Percentiles rank a stretch among this genome's conserved stretches.
Conservation (phyloP, 441 rosid genomes). For the Bruguiera hainesii region DNA sequence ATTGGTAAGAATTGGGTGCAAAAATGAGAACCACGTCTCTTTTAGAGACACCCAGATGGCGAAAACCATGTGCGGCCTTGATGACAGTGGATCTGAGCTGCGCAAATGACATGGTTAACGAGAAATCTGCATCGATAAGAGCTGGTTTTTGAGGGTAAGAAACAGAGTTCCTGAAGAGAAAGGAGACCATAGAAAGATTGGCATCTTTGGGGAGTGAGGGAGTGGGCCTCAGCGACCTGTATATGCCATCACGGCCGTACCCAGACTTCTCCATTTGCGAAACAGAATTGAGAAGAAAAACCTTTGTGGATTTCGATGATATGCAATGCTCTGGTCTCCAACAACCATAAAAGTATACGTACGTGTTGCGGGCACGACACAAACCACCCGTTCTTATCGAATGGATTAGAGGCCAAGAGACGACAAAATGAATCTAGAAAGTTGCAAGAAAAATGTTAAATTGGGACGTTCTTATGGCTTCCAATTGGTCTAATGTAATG, state of each 20-base stretch:
- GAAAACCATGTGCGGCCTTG: slow-evolving; percentile 61
- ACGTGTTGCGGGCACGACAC: background rate
- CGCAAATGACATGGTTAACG: slow-evolving; percentile 47
- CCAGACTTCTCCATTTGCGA: slow-evolving; percentile 71
- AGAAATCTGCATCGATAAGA: slow-evolving; percentile 59
- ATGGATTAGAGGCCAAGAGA: too few species aligned
- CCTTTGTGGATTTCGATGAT: too few species aligned
- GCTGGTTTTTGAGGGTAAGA: slow-evolving; percentile 62
- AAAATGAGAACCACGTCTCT: slow-evolving; percentile 65
- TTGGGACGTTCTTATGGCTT: too few species aligned
- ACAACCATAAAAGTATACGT: too few species aligned
- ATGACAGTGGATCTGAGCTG: slow-evolving; percentile 50
- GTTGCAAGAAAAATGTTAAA: too few species aligned
- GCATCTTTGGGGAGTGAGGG: slow-evolving; percentile 55
- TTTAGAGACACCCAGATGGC: slow-evolving; percentile 54
- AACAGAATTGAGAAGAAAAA: background rate
- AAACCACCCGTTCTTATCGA: too few species aligned
- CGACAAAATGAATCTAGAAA: too few species aligned
- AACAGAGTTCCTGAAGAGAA: slow-evolving; percentile 49
- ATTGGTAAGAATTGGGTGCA: slow-evolving; percentile 72
- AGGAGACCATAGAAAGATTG: slow-evolving; percentile 52
- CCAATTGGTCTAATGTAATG: too few species aligned
- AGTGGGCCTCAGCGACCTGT: slow-evolving; percentile 62
- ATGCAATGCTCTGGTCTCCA: too few species aligned
- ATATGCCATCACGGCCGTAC: slow-evolving; percentile 76